phyloP scores from a whole-genome alignment of 2,329 filamentous ascomycete species.

The Aotearoamyces nothofagi region DNA sequence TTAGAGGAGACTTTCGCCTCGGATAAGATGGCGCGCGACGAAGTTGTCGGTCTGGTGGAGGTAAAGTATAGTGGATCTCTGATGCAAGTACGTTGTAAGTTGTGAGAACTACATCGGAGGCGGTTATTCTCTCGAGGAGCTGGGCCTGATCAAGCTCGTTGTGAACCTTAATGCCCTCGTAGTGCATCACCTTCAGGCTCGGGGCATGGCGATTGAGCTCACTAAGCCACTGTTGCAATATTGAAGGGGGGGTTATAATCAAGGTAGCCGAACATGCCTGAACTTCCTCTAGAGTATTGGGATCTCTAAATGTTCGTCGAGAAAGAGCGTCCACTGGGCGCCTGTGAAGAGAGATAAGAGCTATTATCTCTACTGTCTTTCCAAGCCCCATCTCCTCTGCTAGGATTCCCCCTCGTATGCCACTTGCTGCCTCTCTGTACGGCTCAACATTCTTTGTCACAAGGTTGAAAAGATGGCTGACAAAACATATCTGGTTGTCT shows the following conservation, averaged over 20 bases:
- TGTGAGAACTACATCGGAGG: constrained; percentile 44
- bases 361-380: constrained; percentile 64
- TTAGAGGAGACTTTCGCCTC: constrained; percentile 57
- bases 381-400: constrained; percentile 76
- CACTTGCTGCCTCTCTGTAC: constrained; percentile 27
- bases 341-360: constrained; percentile 50
- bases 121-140: constrained; percentile 28
- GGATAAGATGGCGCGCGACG: constrained; percentile 49
- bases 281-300: constrained; percentile 26
- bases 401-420: constrained; percentile 32
- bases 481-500: constrained; percentile 29
- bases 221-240: constrained; percentile 44
- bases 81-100: constrained; percentile 57
- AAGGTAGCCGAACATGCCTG: constrained; percentile 38
- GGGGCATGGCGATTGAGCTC: constrained; percentile 46
- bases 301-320: constrained; percentile 18
- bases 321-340: constrained; percentile 16
- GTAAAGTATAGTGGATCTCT: constrained; percentile 64
- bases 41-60: constrained; percentile 52
- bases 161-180: constrained; percentile 29
- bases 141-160: constrained; percentile 18
- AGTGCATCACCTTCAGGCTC: constrained; percentile 36
- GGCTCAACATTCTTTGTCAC: constrained; percentile 32
- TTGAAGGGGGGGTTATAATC: constrained; percentile 41
- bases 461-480: constrained; percentile 49